Conservation (phyloP, 352 stramenopile species). For the Aphanomyces cochlioides region DNA sequence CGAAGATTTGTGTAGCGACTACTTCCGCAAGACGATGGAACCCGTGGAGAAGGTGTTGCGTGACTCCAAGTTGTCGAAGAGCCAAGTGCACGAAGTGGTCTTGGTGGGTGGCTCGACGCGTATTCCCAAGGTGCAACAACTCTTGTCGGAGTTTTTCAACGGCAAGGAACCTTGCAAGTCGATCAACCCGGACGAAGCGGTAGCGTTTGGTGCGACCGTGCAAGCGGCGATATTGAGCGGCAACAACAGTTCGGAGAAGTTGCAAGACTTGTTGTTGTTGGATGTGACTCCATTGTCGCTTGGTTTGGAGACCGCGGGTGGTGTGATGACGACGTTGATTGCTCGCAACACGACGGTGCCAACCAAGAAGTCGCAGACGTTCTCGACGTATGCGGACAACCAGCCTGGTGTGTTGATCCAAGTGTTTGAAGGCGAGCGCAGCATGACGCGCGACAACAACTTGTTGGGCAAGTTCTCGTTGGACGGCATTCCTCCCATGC, state of each 20-base stretch:
- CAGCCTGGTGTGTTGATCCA: conserved; percentile 64
- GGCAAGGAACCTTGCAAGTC: conserved; percentile 54
- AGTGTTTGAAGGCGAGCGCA: conserved; percentile 80
- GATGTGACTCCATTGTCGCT: conserved; percentile 70
- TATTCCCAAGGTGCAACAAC: conserved; percentile 51
- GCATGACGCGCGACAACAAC: conserved; percentile 85
- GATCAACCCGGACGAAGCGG: conserved; percentile 69
- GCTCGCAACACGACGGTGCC: conserved; percentile 61
- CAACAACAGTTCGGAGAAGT: conserved; percentile 50
- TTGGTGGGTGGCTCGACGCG: conserved; percentile 43
- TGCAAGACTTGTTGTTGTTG: conserved; percentile 62
- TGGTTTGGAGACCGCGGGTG: conserved; percentile 63
- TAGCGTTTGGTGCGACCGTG: conserved; percentile 53
- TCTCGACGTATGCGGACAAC: conserved; percentile 68
- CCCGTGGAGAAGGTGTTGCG: conserved; percentile 49
- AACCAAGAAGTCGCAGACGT: conserved; percentile 58
- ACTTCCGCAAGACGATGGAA: conserved; percentile 70
- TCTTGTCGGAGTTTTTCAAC: conserved; percentile 57
- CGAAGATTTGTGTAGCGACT: too few species aligned
- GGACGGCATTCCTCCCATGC: conserved; percentile 54
- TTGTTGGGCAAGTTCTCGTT: conserved; percentile 66
- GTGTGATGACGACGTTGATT: conserved; percentile 71
- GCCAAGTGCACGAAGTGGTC: conserved; percentile 39
- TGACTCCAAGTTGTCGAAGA: conserved; percentile 36
- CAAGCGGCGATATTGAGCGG: conserved; percentile 42